phyloP scores from a whole-genome alignment of 1,139 yeast species.

The Saccharomyces hybrid region DNA sequence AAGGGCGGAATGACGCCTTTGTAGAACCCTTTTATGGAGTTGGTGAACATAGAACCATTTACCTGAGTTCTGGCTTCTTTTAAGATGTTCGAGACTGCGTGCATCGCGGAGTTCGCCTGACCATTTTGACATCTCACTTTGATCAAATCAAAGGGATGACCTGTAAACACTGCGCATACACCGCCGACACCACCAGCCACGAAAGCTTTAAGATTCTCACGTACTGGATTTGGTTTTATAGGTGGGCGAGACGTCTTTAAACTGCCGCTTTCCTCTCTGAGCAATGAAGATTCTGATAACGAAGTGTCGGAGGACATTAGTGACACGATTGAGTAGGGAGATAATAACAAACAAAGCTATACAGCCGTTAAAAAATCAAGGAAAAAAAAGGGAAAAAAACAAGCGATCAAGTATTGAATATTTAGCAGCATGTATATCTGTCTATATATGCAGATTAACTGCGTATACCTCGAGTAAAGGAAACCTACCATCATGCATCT shows the following conservation, averaged over 20 bases:
- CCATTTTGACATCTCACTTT: conserved; percentile 83
- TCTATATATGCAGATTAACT: background rate
- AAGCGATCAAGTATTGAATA: background rate
- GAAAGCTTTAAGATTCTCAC: conserved; percentile 58
- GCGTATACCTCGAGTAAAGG: background rate
- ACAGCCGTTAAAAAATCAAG: background rate
- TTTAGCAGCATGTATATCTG: background rate
- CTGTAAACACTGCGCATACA: conserved; percentile 79
- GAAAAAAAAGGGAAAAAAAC: background rate
- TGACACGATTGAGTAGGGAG: background rate
- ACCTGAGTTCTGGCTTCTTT: conserved; percentile 49
- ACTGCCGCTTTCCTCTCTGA: conserved; percentile 10
- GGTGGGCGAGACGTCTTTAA: conserved; percentile 4
- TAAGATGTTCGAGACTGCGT: conserved; percentile 63
- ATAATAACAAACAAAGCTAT: background rate
- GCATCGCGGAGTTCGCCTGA: conserved; percentile 44
- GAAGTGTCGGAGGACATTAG: conserved; percentile 14
- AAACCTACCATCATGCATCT: background rate
- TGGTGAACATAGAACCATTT: conserved; percentile 4
- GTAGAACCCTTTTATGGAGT: conserved; percentile 39
- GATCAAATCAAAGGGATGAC: conserved; percentile 91
- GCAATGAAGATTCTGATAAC: conserved; percentile 11
- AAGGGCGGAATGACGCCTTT: conserved; percentile 87
- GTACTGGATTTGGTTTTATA: conserved; percentile 9
- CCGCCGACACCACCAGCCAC: conserved; percentile 89